Percentiles rank a stretch among this genome's conserved stretches.
Conservation (phyloP, 176 grass and related monocot genomes). For the Raddia guianensis region DNA sequence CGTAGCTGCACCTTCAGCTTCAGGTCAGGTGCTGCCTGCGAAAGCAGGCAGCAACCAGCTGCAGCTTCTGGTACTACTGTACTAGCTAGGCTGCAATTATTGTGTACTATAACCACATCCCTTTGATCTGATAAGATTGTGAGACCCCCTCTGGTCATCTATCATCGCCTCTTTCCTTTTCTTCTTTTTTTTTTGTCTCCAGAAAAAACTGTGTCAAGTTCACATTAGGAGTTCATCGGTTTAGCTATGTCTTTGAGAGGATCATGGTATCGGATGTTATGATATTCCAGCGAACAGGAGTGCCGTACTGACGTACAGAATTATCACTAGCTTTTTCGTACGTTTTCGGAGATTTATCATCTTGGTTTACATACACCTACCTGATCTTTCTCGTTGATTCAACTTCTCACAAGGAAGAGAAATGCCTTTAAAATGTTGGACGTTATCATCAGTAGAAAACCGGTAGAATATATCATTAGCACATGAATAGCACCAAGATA, state of each 20-base stretch:
- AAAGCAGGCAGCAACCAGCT: slow-evolving; percentile 1
- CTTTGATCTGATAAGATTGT: slow-evolving; percentile 24
- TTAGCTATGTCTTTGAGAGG: not conserved
- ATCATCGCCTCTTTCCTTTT: not conserved
- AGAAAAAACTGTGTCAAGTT: not conserved
- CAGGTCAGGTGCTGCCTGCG: slow-evolving; percentile 38
- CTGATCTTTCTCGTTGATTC: not conserved
- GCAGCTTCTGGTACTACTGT: not conserved
- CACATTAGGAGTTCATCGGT: not conserved
- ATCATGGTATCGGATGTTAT: not conserved
- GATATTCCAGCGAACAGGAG: not conserved
- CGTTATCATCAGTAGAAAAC: not conserved
- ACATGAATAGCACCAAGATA: not conserved
- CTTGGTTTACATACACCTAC: not conserved
- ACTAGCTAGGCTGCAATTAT: slow-evolving; percentile 44
- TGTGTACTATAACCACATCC: slow-evolving; percentile 4
- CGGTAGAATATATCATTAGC: not conserved
- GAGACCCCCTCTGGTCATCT: slow-evolving; percentile 17
- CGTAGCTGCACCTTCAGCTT: slow-evolving; percentile 2
- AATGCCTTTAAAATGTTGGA: not conserved
- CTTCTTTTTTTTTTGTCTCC: not conserved
- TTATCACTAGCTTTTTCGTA: not conserved
- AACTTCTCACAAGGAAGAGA: not conserved
- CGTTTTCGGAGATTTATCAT: not conserved
- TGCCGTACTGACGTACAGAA: not conserved